phyloP scores from a whole-genome alignment of 1,284 basidiomycete species.

The Ustilago curta region DNA sequence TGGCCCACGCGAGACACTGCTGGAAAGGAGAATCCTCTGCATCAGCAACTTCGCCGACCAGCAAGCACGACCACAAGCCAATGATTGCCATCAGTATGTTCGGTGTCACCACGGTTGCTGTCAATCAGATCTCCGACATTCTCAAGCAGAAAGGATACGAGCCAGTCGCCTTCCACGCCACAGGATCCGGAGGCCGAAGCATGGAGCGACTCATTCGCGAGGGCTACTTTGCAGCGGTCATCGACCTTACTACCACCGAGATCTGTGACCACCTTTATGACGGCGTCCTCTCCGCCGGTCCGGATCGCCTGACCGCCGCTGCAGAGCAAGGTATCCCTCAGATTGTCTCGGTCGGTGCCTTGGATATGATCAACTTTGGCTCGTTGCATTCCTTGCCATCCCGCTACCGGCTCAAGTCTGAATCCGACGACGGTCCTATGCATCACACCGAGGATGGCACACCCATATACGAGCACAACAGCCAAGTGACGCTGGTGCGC shows the following conservation, averaged over 20 bases:
- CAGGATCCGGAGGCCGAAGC: constrained; percentile 39
- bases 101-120: constrained; percentile 40
- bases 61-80: constrained; percentile 16
- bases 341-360: constrained; percentile 40
- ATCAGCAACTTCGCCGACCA: background rate
- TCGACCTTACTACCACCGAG: constrained; percentile 50
- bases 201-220: constrained; percentile 45
- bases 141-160: constrained; percentile 33
- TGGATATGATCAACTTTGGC: constrained; percentile 55
- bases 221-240: constrained; percentile 37
- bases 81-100: constrained; percentile 49
- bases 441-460: constrained; percentile 30
- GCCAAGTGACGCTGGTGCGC: constrained; percentile 38
- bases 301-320: constrained; percentile 38
- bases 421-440: constrained; percentile 12
- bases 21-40: background rate
- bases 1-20: constrained; percentile 21
- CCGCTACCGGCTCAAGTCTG: constrained; percentile 5
- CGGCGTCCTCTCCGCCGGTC: constrained; percentile 40
- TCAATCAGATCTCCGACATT: constrained; percentile 33
- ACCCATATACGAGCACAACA: constrained; percentile 39
- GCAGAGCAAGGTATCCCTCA: constrained; percentile 24
- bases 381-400: constrained; percentile 24
- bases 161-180: constrained; percentile 49
- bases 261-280: constrained; percentile 40